Base-by-base conservation (phyloP, 225 moss, liverwort and hornwort genomes). In the Neckera pumila region DNA sequence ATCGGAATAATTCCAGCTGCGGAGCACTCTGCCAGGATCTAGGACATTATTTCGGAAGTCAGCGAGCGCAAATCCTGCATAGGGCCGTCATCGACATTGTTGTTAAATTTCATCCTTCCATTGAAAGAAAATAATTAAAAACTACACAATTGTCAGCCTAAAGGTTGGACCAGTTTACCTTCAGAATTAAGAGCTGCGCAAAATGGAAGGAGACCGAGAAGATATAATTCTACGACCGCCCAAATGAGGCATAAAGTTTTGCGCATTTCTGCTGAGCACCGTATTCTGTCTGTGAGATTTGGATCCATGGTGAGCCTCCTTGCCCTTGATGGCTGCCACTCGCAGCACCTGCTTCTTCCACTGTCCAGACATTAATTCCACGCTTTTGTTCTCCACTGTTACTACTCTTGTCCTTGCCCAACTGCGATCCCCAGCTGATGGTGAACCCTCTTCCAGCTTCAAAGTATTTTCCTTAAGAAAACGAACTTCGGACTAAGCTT, bases 1-100 rank as follows among this genome's bases (percentile, higher is more conserved):
- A 42, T 90, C 93, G n/a, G 92, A 87, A 65, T 65, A 60, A 79
- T 93, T 92, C 94, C 92, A 93, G 91, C 86, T 89, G 51, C 84
- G 73, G 63, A 94, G 89, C 61, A 73, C 40, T 79, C 89, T 86
- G 59, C 66, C 40, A 65, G 90, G 86, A 73, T 90, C 94, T 60
- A 87, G 83, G 61, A 94, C 69, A 43, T 66, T 54, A 8, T 76
- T 88, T 33, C 88, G 91, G 59, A 93, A 92, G 66, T 89, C 90
- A 20, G 76, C 82, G 21, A 94, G 89, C 49, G 92, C 94, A 75
- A 88, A 63, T 60, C 94, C 94, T 94, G 92, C 87, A 86, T 43
- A 65, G 31, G 72, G 58, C 66, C 31, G 78, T 61, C 56, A 81
- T 71, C 62, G 43, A 76, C 28, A 62, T 19, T 30, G 7, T 36